Base-by-base conservation (phyloP, 2,329 filamentous ascomycete genomes). In the Diaporthe citriasiana region DNA sequence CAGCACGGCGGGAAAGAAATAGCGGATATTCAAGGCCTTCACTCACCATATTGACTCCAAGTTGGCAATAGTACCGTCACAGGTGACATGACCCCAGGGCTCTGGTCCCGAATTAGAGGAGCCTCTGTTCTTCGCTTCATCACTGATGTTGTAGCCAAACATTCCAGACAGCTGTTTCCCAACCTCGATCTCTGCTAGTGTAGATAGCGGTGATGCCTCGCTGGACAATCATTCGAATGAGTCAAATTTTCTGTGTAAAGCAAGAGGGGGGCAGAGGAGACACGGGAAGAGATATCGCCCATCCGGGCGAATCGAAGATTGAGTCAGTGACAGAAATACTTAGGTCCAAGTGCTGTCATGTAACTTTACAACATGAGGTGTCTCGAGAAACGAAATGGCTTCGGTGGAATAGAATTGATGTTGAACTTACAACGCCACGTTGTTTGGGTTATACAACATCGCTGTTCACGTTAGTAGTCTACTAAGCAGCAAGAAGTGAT, bases 391-490 rank as follows among this genome's bases (percentile, higher is more conserved):
- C 10, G 8, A 22, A 12, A 17, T 5, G 3, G 2, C 7, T 9
- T 9, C 13, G 1, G 2, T 30, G 0, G 22, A 9, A 7, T 1
- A 3, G 25, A 22, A 22, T 13, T 12, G 17, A 9, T 1, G 2
- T 4, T 13, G 17, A 45, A 72, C 70, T 68, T 15, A 72, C 70
- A 72, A 72, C 10, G 70, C 70, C 19, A 72, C 70, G 13, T 87
- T 88, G 79, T 88, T 88, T 0, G 86, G 85, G 63, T 88, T 87
- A 73, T 87, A 87, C 33, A 88, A 45, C 85, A 87, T 87, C 0
- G 85, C 53, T 56, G n/a, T 12, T 5, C 1, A 6, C 8, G 30
- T 56, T 7, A 56, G 25, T 19, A 6, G 5, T 19, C 9, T 22
- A 19, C 4, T 10, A 22, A 10, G 19, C 0, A 22, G 7, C 27